Evolutionary conservation across 2,329 filamentous ascomycete genomes (phyloP).

Genomic region (Emmonsiellopsis sp.): DNA sequence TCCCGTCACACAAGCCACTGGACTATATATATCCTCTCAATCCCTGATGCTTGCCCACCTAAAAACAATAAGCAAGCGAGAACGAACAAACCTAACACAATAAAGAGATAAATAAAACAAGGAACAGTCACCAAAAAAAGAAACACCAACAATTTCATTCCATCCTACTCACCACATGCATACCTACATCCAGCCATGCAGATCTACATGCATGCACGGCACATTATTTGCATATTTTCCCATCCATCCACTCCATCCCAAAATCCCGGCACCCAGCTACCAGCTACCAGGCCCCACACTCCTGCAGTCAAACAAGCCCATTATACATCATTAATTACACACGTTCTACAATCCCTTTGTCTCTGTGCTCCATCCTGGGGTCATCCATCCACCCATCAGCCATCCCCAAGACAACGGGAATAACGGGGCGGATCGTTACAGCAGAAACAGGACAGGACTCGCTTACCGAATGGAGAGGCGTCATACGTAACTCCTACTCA

Average conservation of each 20-base stretch:
- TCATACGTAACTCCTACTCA: too few relatives aligned
- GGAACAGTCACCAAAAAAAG: too few relatives aligned
- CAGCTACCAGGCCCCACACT: neutral
- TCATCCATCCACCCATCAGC: too few relatives aligned
- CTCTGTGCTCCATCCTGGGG: too few relatives aligned
- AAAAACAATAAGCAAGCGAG: too few relatives aligned
- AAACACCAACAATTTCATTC: neutral
- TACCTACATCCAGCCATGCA: neutral
- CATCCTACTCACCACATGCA: neutral
- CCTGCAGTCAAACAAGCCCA: neutral
- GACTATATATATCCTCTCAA: neutral
- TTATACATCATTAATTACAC: neutral
- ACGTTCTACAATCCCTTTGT: too few relatives aligned
- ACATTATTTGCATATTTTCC: neutral
- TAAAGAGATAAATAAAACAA: neutral
- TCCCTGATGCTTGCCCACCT: too few relatives aligned
- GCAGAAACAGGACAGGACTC: too few relatives aligned
- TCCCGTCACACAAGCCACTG: neutral
- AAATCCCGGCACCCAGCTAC: neutral
- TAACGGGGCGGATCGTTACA: too few relatives aligned
- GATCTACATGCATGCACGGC: neutral
- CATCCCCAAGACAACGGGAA: too few relatives aligned
- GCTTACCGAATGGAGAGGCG: too few relatives aligned
- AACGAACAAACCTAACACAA: neutral
- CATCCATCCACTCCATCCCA: neutral